Conservation (phyloP, 139 green algal species). For the Edaphochlamys debaryana region DNA sequence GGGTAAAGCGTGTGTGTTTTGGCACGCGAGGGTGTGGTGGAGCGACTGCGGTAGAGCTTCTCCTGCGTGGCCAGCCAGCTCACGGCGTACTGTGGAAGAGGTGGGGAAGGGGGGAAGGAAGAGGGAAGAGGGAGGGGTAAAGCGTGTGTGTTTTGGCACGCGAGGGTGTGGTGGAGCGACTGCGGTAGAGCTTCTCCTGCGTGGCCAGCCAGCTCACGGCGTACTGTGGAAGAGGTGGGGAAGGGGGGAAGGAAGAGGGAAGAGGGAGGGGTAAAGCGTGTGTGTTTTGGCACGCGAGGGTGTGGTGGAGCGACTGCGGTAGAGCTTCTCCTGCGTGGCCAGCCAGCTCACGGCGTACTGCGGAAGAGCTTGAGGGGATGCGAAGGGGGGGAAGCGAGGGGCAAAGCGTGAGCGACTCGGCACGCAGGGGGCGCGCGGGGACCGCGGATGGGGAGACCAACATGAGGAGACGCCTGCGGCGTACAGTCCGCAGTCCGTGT, state of each 20-base stretch:
- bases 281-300: not conserved
- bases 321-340: conserved; percentile 63
- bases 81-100: conserved; percentile 35
- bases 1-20: no score
- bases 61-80: conserved; percentile 50
- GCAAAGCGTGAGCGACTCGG: no score
- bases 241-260: not conserved
- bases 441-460: no score
- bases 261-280: no score
- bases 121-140: not conserved
- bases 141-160: no score
- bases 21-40: not conserved
- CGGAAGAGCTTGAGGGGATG: not conserved
- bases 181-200: conserved; percentile 69
- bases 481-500: no score
- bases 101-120: not conserved
- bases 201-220: conserved; percentile 48
- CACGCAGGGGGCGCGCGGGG: no score
- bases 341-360: conserved; percentile 46
- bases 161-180: not conserved
- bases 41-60: conserved; percentile 59
- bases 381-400: not conserved
- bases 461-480: no score
- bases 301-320: not conserved
- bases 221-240: not conserved